Evolutionary conservation across 371 early-diverging fungal genomes (phyloP).

Genomic region (Apophysomyces variabilis): DNA sequence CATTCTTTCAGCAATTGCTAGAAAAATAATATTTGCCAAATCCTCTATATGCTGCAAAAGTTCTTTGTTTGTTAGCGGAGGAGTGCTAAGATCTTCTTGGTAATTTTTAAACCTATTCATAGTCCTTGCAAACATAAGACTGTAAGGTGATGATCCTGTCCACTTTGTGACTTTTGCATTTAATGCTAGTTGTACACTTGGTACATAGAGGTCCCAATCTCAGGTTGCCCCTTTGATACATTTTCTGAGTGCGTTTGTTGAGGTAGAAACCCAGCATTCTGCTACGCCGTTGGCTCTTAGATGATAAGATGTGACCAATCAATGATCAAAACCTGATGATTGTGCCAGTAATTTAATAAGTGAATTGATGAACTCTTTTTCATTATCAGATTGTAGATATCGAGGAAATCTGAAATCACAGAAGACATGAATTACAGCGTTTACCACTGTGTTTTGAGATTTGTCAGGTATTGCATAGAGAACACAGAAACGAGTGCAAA

Average conservation of each 20-base stretch:
- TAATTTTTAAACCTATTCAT: too few species aligned
- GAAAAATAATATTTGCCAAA: slow-evolving; percentile 13
- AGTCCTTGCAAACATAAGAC: too few species aligned
- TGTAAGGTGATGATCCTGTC: too few species aligned
- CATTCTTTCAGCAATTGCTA: slow-evolving; percentile 11
- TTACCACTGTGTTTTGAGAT: too few species aligned
- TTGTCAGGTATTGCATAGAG: too few species aligned
- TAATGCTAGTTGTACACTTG: slow-evolving; percentile 10
- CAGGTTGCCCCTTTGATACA: slow-evolving; percentile 13
- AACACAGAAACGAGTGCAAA: too few species aligned
- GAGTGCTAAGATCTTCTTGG: too few species aligned
- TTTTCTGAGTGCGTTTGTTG: slow-evolving; percentile 18
- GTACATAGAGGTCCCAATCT: slow-evolving; percentile 26
- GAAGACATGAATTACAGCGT: too few species aligned
- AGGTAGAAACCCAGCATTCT: slow-evolving; percentile 23
- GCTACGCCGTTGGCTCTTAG: neutral
- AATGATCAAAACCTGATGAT: neutral
- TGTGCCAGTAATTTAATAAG: slow-evolving; percentile 1
- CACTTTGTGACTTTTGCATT: slow-evolving; percentile 7
- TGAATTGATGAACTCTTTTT: slow-evolving; percentile 29
- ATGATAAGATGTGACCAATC: too few species aligned
- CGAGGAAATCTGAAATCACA: too few species aligned
- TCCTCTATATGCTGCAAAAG: neutral
- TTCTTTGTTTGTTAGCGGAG: neutral
- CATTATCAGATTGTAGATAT: slow-evolving; percentile 36